Base-by-base conservation (phyloP, 1,284 basidiomycete genomes). In the Sporisorium sorghi region DNA sequence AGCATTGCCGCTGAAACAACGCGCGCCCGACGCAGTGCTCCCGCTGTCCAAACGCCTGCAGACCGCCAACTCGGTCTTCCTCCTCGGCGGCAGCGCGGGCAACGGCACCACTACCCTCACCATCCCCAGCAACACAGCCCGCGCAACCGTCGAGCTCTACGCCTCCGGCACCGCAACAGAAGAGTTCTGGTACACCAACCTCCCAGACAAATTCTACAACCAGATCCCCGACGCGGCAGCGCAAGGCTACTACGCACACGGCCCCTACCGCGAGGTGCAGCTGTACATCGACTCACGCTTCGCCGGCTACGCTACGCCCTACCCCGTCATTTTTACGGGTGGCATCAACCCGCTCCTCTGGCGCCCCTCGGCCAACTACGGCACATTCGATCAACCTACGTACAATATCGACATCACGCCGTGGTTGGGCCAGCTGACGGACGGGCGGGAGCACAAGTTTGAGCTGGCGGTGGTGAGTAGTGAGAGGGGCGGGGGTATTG, bases 401-500 rank as follows among this genome's bases (percentile, higher is more conserved):
- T 92, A 93, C 84, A 89, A 89, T 78, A 78, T 93, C 42, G 92
- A 93, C 82, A 85, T 92, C 54, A 92, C 91, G 15, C 91, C 92
- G 1, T 93, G 93, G 82, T 87, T 91, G 1, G 91, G 91, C 6
- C 77, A 89, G 21, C 86, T 93, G 39, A 87, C 90, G 0, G 91
- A 93, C 76, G 90, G 90, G 1, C 82, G 87, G 23, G 85, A 89
- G 21, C 92, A 93, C 81, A 89, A 85, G 39, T 88, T 93, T 75
- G 88, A 89, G 46, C 85, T 93, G 23, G 89, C 91, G 70, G 90
- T 93, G 28, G 89, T 87, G 15, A 92, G 91, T 1, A 90, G 90
- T 5, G 91, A 92, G 78, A 73, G 84, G 2, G 88, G 91, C 0
- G 69, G 69, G 73, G 89, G 89, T 66, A 85, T 87, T 9, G 89